Base-by-base conservation (phyloP, 2,329 filamentous ascomycete genomes). In the Aspergillus sp. region DNA sequence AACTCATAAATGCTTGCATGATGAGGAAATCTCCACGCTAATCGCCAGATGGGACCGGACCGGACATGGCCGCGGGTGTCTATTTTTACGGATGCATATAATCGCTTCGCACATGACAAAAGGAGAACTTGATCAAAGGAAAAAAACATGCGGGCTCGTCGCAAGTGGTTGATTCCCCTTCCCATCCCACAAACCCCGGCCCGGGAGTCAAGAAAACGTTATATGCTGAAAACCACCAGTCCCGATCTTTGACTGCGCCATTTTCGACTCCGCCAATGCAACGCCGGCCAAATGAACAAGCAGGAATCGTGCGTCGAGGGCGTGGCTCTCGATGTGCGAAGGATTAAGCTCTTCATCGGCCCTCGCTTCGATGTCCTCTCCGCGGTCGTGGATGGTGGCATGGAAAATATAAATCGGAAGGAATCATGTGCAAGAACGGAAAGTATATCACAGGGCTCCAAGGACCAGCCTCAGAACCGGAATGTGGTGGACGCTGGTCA, bases 51-150 rank as follows among this genome's bases (percentile, higher is more conserved):
- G 36, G 30, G 40, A 37, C 20, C 41, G 43, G 49, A 50, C 44
- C 38, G 44, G 44, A 37, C 34, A 20, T 19, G 44, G 49, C 38
- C 45, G 40, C 37, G 44, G 53, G 53, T 46, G 30, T 57, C 53
- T 57, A 57, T 55, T 57, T 56, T 56, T 57, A 57, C 54, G 54
- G 39, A 53, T 56, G 51, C 51, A 52, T 43, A 36, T 31, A 34
- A 32, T 37, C 25, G 36, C 39, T 39, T 43, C 37, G 25, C 36
- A 33, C 22, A 34, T 29, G 32, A 26, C 16, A 19, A 36, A 29
- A 33, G 11, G 33, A 29, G 17, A 32, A 33, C 34, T 28, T 13
- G 29, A 35, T 30, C 33, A 33, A 32, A 17, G 39, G 41, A 32
- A 40, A 30, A 32, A 35, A 32, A 39, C 19, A 28, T 30, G 36